Evolutionary conservation across 2,329 filamentous ascomycete genomes (phyloP).

Genomic region (Lachnellula willkommii): DNA sequence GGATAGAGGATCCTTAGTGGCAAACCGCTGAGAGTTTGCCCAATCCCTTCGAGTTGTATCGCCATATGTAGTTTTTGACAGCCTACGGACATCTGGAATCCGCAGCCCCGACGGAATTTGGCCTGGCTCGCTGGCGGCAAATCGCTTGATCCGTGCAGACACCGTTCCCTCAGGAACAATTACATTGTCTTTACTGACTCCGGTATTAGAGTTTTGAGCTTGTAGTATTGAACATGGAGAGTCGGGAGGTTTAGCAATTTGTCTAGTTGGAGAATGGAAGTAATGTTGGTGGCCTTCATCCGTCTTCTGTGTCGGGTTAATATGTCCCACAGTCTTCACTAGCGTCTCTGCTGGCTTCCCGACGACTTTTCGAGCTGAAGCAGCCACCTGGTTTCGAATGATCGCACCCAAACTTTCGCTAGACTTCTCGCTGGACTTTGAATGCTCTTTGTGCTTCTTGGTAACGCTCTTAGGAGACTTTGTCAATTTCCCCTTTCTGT

Average conservation of each 20-base stretch:
- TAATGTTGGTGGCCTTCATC: neutral
- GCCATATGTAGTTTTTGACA: conserved; percentile 16
- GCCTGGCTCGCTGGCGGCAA: conserved; percentile 18
- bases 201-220: neutral
- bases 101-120: neutral
- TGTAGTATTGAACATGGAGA: neutral
- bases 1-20: conserved; percentile 16
- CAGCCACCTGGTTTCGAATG: neutral
- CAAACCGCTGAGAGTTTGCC: neutral
- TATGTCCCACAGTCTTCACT: neutral
- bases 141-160: neutral
- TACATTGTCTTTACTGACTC: neutral
- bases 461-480: neutral
- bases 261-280: neutral
- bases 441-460: neutral
- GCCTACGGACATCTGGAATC: conserved; percentile 1
- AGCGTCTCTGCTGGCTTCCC: neutral
- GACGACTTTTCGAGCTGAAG: neutral
- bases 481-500: neutral
- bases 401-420: neutral
- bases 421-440: neutral
- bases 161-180: neutral
- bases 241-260: neutral
- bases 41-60: conserved; percentile 6
- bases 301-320: neutral